Evolutionary conservation across 805 yeast species (phyloP).

Genomic region (Metschnikowia proteae): DNA sequence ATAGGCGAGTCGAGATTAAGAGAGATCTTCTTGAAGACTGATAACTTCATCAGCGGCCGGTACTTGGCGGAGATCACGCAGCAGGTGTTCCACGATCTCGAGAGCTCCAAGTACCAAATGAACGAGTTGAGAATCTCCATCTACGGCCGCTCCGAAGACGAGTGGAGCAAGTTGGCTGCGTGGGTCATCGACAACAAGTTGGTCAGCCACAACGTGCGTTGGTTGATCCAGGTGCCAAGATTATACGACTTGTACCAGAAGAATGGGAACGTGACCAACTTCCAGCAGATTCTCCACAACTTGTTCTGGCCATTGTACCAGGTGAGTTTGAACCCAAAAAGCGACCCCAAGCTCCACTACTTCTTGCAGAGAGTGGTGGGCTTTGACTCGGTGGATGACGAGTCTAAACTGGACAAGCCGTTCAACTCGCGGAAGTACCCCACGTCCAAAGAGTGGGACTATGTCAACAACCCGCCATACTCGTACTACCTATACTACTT

Average conservation of each 20-base stretch:
- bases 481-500: constrained; percentile 89
- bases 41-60: constrained; percentile 82
- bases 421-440: constrained; percentile 76
- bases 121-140: constrained; percentile 93
- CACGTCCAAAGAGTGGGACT: constrained; percentile 78
- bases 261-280: constrained; percentile 62
- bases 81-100: constrained; percentile 92
- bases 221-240: constrained; percentile 95
- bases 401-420: constrained; percentile 84
- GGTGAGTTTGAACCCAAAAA: constrained; percentile 77
- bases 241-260: constrained; percentile 84
- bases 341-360: constrained; percentile 86
- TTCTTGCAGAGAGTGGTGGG: constrained; percentile 94
- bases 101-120: constrained; percentile 94
- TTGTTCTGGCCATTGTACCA: constrained; percentile 86
- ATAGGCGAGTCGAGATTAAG: constrained; percentile 96
- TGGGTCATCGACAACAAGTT: constrained; percentile 95
- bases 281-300: constrained; percentile 74
- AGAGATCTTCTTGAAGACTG: constrained; percentile 94
- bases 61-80: constrained; percentile 91
- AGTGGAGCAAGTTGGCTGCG: constrained; percentile 92
- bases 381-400: constrained; percentile 98
- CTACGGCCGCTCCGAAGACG: constrained; percentile 84
- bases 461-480: constrained; percentile 88
- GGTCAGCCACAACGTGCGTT: constrained; percentile 89